Conservation (phyloP, 345 rosid genomes). For the Durio zibethinus region DNA sequence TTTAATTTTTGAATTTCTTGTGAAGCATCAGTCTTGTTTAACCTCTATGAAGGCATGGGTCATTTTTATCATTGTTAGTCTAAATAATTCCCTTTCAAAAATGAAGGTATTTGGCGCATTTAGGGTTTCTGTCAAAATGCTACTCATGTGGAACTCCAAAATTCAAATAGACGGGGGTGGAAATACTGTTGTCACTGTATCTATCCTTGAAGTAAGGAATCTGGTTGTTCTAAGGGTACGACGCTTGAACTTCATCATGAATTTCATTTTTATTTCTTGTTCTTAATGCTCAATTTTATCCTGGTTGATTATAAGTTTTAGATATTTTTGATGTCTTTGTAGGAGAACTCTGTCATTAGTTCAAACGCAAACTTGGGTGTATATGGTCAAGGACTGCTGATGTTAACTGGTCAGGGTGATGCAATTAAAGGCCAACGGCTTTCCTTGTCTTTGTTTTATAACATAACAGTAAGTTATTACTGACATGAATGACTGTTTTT, state of each 20-base stretch:
- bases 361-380: conserved; percentile 86
- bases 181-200: conserved; percentile 80
- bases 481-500: conserved; percentile 17
- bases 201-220: conserved; percentile 93
- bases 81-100: conserved; percentile 13
- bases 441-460: conserved; percentile 87
- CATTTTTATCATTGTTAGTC: conserved; percentile 3
- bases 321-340: conserved; percentile 25
- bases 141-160: conserved; percentile 93
- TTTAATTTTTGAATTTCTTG: background rate
- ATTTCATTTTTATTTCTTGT: conserved; percentile 5
- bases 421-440: conserved; percentile 93
- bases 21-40: background rate
- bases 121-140: conserved; percentile 83
- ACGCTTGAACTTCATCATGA: conserved; percentile 15
- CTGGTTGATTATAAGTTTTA: conserved; percentile 17
- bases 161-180: conserved; percentile 94
- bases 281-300: background rate
- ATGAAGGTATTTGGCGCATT: conserved; percentile 95
- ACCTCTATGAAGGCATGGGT: background rate
- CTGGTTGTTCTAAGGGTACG: conserved; percentile 91
- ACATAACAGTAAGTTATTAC: conserved; percentile 72
- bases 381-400: conserved; percentile 90
- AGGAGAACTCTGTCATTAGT: conserved; percentile 77
- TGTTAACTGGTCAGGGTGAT: conserved; percentile 81